These are phyloP conservation scores for Vaccinium myrtillus DNA, from an alignment of 148 eudicot species.

Conservation along the genomic window DNA sequence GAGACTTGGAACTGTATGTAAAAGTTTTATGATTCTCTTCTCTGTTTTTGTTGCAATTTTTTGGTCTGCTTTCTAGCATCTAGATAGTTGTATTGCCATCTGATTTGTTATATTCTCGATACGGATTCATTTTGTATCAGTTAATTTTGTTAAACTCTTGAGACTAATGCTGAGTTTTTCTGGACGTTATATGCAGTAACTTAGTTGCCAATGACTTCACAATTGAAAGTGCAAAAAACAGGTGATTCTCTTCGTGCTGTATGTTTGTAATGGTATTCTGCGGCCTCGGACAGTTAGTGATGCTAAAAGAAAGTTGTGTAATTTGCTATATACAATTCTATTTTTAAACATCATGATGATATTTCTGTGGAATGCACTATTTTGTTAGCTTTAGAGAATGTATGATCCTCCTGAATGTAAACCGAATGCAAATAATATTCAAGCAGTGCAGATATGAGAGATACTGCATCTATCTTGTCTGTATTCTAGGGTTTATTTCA, in stretches of 20 bases:
- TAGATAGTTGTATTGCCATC: background rate
- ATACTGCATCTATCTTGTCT: background rate
- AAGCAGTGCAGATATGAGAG: background rate
- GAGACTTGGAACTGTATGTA: slow-evolving; percentile 63
- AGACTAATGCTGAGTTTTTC: background rate
- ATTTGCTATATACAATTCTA: background rate
- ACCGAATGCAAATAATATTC: background rate
- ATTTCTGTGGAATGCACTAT: background rate
- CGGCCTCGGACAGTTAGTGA: background rate
- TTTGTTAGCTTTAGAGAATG: background rate
- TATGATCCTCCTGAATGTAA: background rate
- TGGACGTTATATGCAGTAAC: slow-evolving; percentile 50
- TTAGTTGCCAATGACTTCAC: slow-evolving; percentile 82
- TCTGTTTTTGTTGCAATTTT: background rate
- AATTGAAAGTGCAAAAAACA: slow-evolving; percentile 43
- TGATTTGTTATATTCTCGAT: background rate
- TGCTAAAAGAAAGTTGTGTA: background rate
- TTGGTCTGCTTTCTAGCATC: background rate
- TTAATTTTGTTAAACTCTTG: background rate
- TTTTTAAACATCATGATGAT: background rate
- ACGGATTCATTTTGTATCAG: background rate
- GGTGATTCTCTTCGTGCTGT: slow-evolving; percentile 32
- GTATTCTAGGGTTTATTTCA: background rate
- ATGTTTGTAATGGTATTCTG: background rate
- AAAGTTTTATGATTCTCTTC: background rate